Conservation (phyloP, 139 green algal species). For the Chlamydomonas sp. region DNA sequence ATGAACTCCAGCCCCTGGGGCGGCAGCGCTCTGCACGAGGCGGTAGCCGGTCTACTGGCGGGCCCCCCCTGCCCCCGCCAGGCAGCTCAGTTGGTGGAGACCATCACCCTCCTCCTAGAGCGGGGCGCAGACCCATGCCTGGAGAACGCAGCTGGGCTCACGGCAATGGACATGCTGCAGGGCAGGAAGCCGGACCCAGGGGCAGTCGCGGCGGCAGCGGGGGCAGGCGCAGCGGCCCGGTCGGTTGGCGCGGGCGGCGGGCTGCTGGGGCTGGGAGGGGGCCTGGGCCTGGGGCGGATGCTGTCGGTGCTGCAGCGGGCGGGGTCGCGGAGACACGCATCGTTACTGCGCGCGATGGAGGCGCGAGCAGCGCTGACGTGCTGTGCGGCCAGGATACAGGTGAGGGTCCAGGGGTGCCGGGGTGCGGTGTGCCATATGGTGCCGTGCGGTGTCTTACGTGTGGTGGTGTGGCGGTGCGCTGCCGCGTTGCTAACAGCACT, state of each 20-base stretch:
- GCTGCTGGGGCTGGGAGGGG: not conserved
- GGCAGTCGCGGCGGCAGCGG: not conserved
- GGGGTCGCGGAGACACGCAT: not conserved
- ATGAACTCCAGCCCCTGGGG: not conserved
- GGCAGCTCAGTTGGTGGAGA: not conserved
- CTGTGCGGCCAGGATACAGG: not conserved
- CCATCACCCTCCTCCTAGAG: not conserved
- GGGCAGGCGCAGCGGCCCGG: not conserved
- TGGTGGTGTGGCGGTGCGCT: no score
- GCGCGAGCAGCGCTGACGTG: not conserved
- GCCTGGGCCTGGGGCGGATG: not conserved
- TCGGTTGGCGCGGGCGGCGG: not conserved
- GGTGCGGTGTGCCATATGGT: no score
- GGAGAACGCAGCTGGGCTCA: constrained; percentile 4
- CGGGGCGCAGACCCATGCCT: constrained; percentile 5
- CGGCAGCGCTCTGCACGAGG: not conserved
- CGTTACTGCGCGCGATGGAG: not conserved
- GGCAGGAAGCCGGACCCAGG: no score
- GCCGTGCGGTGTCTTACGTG: no score
- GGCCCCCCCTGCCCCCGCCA: not conserved
- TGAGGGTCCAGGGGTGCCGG: not conserved
- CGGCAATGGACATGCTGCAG: not conserved
- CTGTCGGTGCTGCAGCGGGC: not conserved
- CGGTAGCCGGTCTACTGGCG: not conserved
- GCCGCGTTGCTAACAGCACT: no score